These are phyloP conservation scores for Bacterosira constricta DNA, from an alignment of 108 stramenopile species.

Conservation along the genomic window DNA sequence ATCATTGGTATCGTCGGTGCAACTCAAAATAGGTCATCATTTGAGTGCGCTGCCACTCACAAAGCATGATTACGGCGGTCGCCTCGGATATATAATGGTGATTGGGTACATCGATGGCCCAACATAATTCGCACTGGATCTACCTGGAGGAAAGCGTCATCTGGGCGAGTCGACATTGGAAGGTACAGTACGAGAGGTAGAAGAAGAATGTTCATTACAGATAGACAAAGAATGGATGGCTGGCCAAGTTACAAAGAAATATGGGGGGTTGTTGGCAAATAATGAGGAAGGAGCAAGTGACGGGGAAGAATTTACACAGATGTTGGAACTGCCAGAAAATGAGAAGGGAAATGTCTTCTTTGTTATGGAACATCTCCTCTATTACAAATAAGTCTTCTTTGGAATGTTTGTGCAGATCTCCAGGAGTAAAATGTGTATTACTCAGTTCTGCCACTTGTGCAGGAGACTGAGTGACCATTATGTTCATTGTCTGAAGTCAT, in stretches of 20 bases:
- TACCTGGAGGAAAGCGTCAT: conserved; percentile 69
- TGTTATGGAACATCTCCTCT: too few species aligned
- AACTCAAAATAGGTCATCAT: conserved; percentile 34
- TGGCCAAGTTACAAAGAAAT: neutral
- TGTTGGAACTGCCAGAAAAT: too few species aligned
- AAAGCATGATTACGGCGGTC: neutral
- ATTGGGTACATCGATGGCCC: conserved; percentile 34
- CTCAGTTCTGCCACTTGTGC: too few species aligned
- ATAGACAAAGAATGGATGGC: conserved; percentile 44
- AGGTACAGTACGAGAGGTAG: conserved; percentile 50
- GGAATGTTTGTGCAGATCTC: too few species aligned
- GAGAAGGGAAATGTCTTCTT: too few species aligned
- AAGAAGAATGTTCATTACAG: conserved; percentile 55
- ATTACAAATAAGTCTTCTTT: too few species aligned
- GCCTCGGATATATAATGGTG: conserved; percentile 22
- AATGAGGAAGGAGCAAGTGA: too few species aligned
- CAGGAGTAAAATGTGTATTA: too few species aligned
- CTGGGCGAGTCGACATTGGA: conserved; percentile 57
- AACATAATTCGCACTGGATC: conserved; percentile 23
- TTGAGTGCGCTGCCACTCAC: conserved; percentile 30
- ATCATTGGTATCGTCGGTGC: neutral
- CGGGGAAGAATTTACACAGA: too few species aligned
- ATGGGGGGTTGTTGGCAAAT: conserved; percentile 36
- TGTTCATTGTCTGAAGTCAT: too few species aligned
- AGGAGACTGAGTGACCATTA: too few species aligned